A percentile compares a stretch with the other conserved stretches of the same genome.
phyloP scores from a whole-genome alignment of 2,329 filamentous ascomycete species.

The Fusarium proliferatum region DNA sequence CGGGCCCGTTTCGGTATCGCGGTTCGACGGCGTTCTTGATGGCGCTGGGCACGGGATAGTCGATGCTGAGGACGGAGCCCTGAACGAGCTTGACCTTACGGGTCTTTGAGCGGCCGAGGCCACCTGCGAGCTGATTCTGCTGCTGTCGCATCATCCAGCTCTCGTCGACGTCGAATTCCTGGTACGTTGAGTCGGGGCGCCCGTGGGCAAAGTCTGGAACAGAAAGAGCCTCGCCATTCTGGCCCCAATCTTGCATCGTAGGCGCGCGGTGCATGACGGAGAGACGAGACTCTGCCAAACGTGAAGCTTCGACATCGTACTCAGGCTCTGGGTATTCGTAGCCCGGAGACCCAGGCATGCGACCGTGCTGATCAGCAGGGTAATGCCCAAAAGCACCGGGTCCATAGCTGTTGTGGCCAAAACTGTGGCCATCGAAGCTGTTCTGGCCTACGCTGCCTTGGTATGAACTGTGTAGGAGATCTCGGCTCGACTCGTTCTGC shows the following conservation, averaged over 20 bases:
- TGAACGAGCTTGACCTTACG: constrained; percentile 43
- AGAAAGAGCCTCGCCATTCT: constrained; percentile 24
- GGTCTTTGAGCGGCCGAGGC: constrained; percentile 39
- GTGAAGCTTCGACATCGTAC: constrained; percentile 34
- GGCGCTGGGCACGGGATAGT: constrained; percentile 43
- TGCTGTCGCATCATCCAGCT: constrained; percentile 43
- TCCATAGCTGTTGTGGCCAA: constrained; percentile 20
- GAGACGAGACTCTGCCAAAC: constrained; percentile 28
- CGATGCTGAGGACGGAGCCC: constrained; percentile 42
- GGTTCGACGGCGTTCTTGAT: constrained; percentile 42
- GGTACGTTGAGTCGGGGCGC: constrained; percentile 36
- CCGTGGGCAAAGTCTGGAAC: constrained; percentile 31
- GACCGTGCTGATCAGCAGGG: constrained; percentile 13
- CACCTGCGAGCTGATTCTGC: constrained; percentile 17
- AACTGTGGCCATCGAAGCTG: constrained; percentile 12
- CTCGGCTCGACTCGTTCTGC: constrained; percentile 31
- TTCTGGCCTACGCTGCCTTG: constrained; percentile 9
- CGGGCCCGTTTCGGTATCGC: constrained; percentile 32
- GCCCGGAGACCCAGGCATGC: constrained; percentile 12
- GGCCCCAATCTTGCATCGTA: constrained; percentile 30
- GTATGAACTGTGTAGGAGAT: constrained; percentile 32
- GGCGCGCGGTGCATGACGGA: constrained; percentile 29
- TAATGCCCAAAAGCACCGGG: constrained; percentile 31
- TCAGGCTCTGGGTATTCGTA: constrained; percentile 30
- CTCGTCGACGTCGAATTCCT: constrained; percentile 37